A percentile compares a stretch with the other conserved stretches of the same genome.
Evolutionary conservation across 208 protist species (phyloP).

Genomic region (Trypanosoma caninum): DNA sequence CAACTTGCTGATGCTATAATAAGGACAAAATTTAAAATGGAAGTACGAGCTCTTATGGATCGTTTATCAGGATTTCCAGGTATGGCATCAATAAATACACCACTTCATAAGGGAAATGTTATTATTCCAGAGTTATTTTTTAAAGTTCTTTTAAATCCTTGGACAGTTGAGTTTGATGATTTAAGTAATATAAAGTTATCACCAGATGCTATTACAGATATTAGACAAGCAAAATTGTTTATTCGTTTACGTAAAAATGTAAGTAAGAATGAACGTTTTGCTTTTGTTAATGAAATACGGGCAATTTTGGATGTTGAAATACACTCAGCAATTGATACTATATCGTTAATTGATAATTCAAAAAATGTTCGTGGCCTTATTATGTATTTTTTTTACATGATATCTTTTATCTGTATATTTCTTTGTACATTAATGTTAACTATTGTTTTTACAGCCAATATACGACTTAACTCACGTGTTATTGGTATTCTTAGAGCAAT

Average conservation of each 20-base stretch:
- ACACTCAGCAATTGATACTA: constrained; percentile 47
- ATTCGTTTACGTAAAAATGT: constrained; percentile 46
- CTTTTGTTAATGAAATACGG: constrained; percentile 84
- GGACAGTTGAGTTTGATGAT: constrained; percentile 33
- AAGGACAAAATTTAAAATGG: constrained; percentile 44
- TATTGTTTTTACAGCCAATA: constrained; percentile 94
- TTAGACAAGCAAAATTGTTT: constrained; percentile 58
- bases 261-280: constrained; percentile 35
- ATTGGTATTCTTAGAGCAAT: constrained; percentile 93
- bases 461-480: constrained; percentile 93
- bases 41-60: constrained; percentile 73
- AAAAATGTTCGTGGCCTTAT: constrained; percentile 60
- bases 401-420: constrained; percentile 80
- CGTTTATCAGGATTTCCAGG: constrained; percentile 83
- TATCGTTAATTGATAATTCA: constrained; percentile 36
- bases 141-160: constrained; percentile 37
- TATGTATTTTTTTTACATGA: constrained; percentile 94
- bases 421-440: constrained; percentile 95
- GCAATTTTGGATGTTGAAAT: constrained; percentile 50
- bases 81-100: constrained; percentile 54
- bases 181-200: not conserved
- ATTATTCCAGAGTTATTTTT: constrained; percentile 68
- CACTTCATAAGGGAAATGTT: constrained; percentile 41
- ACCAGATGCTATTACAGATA: constrained; percentile 24
- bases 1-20: not conserved